Evolutionary conservation across 306 rosid species (phyloP).

Genomic region (Quercus wislizeni): DNA sequence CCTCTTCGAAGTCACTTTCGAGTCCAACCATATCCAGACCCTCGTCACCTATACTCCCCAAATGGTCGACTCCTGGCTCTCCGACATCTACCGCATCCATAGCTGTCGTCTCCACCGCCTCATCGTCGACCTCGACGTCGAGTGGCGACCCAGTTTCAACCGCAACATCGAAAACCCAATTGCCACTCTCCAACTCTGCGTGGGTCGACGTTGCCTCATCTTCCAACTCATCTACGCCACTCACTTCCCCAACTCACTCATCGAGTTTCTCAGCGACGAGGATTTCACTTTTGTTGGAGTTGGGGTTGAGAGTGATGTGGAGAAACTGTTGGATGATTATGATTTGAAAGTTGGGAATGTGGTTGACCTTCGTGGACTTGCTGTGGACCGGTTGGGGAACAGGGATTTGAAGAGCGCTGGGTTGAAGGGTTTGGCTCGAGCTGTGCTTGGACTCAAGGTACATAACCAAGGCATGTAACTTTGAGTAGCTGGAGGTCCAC

Average conservation of each 20-base stretch:
- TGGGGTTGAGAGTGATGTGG: slow-evolving; percentile 31
- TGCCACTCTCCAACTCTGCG: slow-evolving; percentile 46
- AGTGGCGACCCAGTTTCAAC: slow-evolving; percentile 41
- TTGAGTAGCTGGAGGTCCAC: slow-evolving; percentile 38
- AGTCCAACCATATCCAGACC: slow-evolving; percentile 14
- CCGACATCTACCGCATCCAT: slow-evolving; percentile 6
- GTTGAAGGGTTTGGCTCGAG: slow-evolving; percentile 34
- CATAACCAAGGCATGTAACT: slow-evolving; percentile 39
- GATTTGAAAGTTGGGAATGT: slow-evolving; percentile 18
- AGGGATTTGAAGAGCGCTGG: slow-evolving; percentile 31
- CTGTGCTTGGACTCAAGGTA: slow-evolving; percentile 32
- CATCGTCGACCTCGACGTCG: slow-evolving; percentile 47
- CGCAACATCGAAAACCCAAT: slow-evolving; percentile 9
- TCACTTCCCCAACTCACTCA: slow-evolving; percentile 23
- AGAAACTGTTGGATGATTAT: slow-evolving; percentile 36
- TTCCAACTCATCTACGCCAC: slow-evolving; percentile 29
- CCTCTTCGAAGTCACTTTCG: slow-evolving; percentile 14
- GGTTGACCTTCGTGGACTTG: slow-evolving; percentile 32
- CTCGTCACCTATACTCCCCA: slow-evolving; percentile 24
- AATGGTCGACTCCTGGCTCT: slow-evolving; percentile 35
- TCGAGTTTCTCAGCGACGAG: slow-evolving; percentile 19
- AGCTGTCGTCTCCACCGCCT: slow-evolving; percentile 2
- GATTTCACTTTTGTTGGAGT: slow-evolving; percentile 39
- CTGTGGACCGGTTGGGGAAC: slow-evolving; percentile 1
- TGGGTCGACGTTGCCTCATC: slow-evolving; percentile 34